These are phyloP conservation scores for Penicillium daleae DNA, from an alignment of 495 filamentous ascomycete species.

Conservation along the genomic window DNA sequence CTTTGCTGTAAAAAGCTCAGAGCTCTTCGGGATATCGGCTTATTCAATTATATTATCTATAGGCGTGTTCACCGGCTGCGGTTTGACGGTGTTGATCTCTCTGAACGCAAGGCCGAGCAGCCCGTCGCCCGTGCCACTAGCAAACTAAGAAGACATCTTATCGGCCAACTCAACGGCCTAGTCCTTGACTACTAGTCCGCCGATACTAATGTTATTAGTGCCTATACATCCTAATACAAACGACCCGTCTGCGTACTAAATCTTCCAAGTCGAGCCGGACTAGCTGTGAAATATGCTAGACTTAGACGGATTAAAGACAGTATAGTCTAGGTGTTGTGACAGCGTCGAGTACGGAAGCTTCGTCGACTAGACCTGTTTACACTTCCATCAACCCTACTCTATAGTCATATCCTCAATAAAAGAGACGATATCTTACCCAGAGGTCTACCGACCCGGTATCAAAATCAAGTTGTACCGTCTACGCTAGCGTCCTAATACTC, in stretches of 20 bases:
- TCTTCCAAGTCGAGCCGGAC: slow-evolving; percentile 62
- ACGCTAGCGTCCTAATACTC: slow-evolving; percentile 67
- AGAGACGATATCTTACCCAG: slow-evolving; percentile 58
- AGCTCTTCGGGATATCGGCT: slow-evolving; percentile 60
- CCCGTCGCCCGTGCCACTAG: slow-evolving; percentile 65
- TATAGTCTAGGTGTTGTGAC: slow-evolving; percentile 47
- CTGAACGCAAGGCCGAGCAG: slow-evolving; percentile 74
- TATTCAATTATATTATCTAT: slow-evolving; percentile 78
- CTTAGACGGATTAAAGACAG: slow-evolving; percentile 57
- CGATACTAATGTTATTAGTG: slow-evolving; percentile 66
- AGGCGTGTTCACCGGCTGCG: slow-evolving; percentile 63
- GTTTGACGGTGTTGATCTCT: slow-evolving; percentile 70
- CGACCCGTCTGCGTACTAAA: slow-evolving; percentile 74
- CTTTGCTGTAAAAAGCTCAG: slow-evolving; percentile 73
- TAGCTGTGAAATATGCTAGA: slow-evolving; percentile 64
- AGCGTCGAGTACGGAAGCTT: slow-evolving; percentile 48
- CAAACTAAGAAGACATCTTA: slow-evolving; percentile 64
- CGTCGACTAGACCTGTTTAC: slow-evolving; percentile 63
- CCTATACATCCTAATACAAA: slow-evolving; percentile 72
- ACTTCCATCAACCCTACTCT: neutral
- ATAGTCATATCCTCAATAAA: too few species aligned
- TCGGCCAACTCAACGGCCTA: slow-evolving; percentile 74
- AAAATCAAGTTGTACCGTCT: slow-evolving; percentile 70
- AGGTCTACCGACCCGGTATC: slow-evolving; percentile 80
- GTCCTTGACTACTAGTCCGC: slow-evolving; percentile 65